Evolutionary conservation across 768 basidiomycete genomes (phyloP).

Genomic region (Chalciporus pseudorubinellus): DNA sequence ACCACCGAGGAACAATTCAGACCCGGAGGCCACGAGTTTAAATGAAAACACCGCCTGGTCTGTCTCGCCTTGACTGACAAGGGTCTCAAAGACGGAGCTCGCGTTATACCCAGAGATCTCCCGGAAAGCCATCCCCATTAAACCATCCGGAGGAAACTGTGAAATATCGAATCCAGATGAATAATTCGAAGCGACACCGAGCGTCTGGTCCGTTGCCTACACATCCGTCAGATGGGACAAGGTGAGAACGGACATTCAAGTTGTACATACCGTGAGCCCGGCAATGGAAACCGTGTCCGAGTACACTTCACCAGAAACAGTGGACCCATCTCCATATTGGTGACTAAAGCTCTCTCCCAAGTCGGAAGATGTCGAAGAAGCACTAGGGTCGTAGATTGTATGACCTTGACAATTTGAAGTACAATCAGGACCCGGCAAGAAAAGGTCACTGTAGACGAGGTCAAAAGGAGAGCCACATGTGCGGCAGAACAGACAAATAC

Average conservation of each 20-base stretch:
- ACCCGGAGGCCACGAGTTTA: slow-evolving; percentile 40
- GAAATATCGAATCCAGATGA: not conserved
- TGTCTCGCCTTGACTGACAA: slow-evolving; percentile 35
- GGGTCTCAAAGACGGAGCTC: slow-evolving; percentile 39
- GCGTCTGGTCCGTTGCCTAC: slow-evolving; percentile 12
- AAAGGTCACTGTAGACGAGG: slow-evolving; percentile 26
- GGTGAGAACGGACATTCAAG: not conserved
- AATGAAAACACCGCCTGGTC: slow-evolving; percentile 43
- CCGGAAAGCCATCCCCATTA: slow-evolving; percentile 43
- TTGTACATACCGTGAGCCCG: slow-evolving; percentile 10
- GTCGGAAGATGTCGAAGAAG: slow-evolving; percentile 9
- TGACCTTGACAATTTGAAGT: slow-evolving; percentile 27
- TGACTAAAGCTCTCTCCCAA: not conserved
- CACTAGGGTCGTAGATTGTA: slow-evolving; percentile 29
- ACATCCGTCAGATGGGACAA: not conserved
- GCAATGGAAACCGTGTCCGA: slow-evolving; percentile 11
- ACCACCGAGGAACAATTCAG: slow-evolving; percentile 55
- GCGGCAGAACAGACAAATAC: not conserved
- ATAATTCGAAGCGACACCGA: slow-evolving; percentile 15
- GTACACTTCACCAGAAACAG: slow-evolving; percentile 8
- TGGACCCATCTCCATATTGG: not conserved
- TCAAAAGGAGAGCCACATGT: slow-evolving; percentile 1
- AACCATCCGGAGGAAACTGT: slow-evolving; percentile 21
- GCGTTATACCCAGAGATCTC: slow-evolving; percentile 35
- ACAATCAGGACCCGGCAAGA: slow-evolving; percentile 27